Conservation (phyloP, 441 rosid species). For the Aquilaria agallochum region DNA sequence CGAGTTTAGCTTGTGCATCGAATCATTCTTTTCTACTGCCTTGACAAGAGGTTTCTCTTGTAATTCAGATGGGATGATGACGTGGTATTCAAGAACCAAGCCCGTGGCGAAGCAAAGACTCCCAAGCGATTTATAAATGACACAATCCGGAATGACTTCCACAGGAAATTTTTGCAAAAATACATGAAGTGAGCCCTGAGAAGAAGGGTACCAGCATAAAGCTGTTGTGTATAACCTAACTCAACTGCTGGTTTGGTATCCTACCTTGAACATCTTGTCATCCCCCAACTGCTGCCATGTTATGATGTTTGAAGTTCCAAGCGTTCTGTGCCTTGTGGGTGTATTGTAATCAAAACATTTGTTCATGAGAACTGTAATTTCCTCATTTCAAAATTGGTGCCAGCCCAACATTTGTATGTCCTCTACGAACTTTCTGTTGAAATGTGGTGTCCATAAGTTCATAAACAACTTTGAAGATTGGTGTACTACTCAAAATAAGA, state of each 20-base stretch:
- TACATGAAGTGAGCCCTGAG: conserved; percentile 69
- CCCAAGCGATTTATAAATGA: conserved; percentile 97
- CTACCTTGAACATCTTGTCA: conserved; percentile 2
- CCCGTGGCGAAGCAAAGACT: conserved; percentile 90
- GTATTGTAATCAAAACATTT: too few relatives aligned
- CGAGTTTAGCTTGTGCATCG: neutral
- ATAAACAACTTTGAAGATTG: too few relatives aligned
- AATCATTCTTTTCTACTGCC: conserved; percentile 1
- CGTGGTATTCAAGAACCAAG: conserved; percentile 96
- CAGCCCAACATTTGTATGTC: too few relatives aligned
- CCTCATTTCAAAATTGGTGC: too few relatives aligned
- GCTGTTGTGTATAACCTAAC: conserved; percentile 3
- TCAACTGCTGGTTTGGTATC: neutral
- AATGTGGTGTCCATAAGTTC: too few relatives aligned
- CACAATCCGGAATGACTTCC: conserved; percentile 93
- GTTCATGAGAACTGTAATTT: too few relatives aligned
- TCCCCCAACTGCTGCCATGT: neutral
- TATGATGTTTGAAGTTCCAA: neutral
- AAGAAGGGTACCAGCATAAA: conserved; percentile 4
- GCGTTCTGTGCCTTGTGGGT: too few relatives aligned
- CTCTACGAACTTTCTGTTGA: too few relatives aligned
- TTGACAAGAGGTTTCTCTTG: neutral
- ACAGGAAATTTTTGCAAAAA: conserved; percentile 85
- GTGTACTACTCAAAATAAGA: too few relatives aligned
- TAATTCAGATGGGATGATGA: conserved; percentile 95